Conservation (phyloP, 305 asterid genomes). For the Petunia hybrid region DNA sequence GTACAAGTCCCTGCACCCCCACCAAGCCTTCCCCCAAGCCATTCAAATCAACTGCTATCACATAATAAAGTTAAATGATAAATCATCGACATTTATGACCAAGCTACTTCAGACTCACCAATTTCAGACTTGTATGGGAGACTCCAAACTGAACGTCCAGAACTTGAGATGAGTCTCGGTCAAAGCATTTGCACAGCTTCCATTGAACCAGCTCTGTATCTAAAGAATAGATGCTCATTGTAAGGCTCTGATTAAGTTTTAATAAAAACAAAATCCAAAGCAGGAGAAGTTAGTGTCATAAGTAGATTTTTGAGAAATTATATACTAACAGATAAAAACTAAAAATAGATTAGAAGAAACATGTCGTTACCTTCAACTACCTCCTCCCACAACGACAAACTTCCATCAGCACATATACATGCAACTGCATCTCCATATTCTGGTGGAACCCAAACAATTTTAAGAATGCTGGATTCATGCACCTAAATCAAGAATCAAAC, state of each 20-base stretch:
- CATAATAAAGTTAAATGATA: background rate
- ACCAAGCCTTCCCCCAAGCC: background rate
- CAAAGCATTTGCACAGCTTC: constrained; percentile 79
- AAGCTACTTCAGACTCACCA: constrained; percentile 60
- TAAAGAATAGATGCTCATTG: constrained; percentile 46
- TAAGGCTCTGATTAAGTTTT: constrained; percentile 30
- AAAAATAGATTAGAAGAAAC: background rate
- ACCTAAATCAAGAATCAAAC: constrained; percentile 51
- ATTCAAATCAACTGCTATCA: background rate
- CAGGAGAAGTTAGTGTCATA: background rate
- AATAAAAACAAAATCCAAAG: constrained; percentile 4
- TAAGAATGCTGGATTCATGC: constrained; percentile 60
- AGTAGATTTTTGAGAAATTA: constrained; percentile 8
- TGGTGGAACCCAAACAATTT: constrained; percentile 89
- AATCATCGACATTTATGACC: background rate
- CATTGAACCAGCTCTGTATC: constrained; percentile 66
- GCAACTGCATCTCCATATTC: constrained; percentile 90
- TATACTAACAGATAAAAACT: background rate
- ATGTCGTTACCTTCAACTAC: constrained; percentile 60
- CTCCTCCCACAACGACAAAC: constrained; percentile 89
- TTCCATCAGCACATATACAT: constrained; percentile 73
- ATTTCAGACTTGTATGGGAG: constrained; percentile 64
- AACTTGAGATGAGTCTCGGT: constrained; percentile 57
- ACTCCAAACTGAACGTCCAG: constrained; percentile 82
- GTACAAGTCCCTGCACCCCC: constrained; percentile 9